phyloP scores from a whole-genome alignment of 2,329 filamentous ascomycete genomes.

The Aspergillus bombycis region DNA sequence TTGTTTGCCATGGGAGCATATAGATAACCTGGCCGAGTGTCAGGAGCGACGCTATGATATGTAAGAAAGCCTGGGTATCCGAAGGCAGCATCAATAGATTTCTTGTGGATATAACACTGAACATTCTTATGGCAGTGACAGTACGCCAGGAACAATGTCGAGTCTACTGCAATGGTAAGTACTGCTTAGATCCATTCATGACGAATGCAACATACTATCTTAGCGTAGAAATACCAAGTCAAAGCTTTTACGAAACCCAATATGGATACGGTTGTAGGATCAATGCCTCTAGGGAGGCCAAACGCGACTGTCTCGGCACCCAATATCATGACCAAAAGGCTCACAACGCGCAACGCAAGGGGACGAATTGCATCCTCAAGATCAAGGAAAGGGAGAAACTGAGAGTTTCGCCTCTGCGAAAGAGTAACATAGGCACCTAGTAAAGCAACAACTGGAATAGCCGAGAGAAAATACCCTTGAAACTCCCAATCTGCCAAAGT shows the following conservation, averaged over 20 bases:
- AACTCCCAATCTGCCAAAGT: slow-evolving; percentile 35
- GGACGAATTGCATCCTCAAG: background rate
- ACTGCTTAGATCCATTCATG: background rate
- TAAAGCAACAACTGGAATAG: slow-evolving; percentile 32
- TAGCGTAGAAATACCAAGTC: slow-evolving; percentile 5
- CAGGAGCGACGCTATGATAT: slow-evolving; percentile 9
- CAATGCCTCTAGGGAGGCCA: background rate
- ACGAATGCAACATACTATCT: slow-evolving; percentile 7
- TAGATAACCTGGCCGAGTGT: slow-evolving; percentile 11
- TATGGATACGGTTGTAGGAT: background rate
- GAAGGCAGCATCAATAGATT: slow-evolving; percentile 4
- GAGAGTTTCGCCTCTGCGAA: slow-evolving; percentile 10
- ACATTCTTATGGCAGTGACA: slow-evolving; percentile 4
- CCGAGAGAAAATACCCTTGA: slow-evolving; percentile 25
- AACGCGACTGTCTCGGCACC: slow-evolving; percentile 5
- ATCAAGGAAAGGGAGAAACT: slow-evolving; percentile 1
- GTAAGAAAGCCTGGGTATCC: slow-evolving; percentile 1
- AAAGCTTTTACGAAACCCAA: slow-evolving; percentile 9
- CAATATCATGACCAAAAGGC: background rate
- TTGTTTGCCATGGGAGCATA: slow-evolving; percentile 10
- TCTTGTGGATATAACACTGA: slow-evolving; percentile 8
- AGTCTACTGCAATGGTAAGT: slow-evolving; percentile 9
- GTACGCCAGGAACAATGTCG: slow-evolving; percentile 10
- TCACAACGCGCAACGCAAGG: slow-evolving; percentile 9
- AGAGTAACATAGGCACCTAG: slow-evolving; percentile 33